Base-by-base conservation (phyloP, 2,329 filamentous ascomycete species). In the Aspergillus sp. region DNA sequence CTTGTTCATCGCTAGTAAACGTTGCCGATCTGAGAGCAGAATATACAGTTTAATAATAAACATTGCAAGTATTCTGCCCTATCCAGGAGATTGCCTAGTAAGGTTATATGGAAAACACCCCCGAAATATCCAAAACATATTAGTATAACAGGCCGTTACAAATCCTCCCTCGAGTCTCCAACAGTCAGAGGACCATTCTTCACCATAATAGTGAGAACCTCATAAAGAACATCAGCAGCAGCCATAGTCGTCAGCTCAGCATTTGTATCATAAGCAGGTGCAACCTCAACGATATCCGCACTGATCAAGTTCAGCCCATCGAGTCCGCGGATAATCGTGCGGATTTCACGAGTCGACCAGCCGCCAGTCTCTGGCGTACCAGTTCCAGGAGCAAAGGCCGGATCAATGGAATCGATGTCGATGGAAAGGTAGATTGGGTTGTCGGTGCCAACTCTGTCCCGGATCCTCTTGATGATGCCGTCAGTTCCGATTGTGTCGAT, bases 391-490 rank as follows among this genome's bases (percentile, higher is more conserved):
- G 77, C 75, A 56, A 75, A 93, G 5, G 90, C 90, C 7, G 92
- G 91, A 70, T 96, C 91, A 3, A 96, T 80, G 0, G 90, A 92
- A 69, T 96, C 91, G 66, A 96, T 96, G 69, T 96, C 92, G 47
- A 96, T 87, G 6, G 86, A 90, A 33, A 96, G 76, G 70, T 96
- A 96, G 0, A 95, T 89, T 0, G 90, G 90, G 60, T 86, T 87
- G 54, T 82, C 81, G 21, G 86, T 88, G 8, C 90, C 90, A 17
- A 96, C 89, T 23, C 90, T 82, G 3, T 90, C 86, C 44, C 85
- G 77, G 68, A 96, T 95, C 71, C 85, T 87, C 74, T 89, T 85
- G 71, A 93, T 89, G 70, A 96, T 93, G 4, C 90, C 90, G 0
- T 85, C 83, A 27, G 83, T 84, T 27, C 86, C 87, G 59, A 89